A percentile compares a stretch with the other conserved stretches of the same genome.
phyloP scores from a whole-genome alignment of 441 rosid species.

The Kokia cookei region DNA sequence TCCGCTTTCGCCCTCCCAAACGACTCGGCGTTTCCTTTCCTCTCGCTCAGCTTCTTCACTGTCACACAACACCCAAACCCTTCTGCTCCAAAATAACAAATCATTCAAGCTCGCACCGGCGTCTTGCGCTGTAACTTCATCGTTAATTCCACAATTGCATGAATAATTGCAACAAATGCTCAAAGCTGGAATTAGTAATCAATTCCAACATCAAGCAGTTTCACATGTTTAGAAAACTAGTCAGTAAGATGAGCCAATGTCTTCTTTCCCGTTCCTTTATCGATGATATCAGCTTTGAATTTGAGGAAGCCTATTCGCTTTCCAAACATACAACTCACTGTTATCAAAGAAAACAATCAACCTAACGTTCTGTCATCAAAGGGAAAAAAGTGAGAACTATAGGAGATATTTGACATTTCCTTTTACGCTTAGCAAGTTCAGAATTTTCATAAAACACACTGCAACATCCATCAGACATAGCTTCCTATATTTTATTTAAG shows the following conservation, averaged over 20 bases:
- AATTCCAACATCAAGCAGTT: background rate
- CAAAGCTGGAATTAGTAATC: background rate
- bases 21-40: constrained; percentile 16
- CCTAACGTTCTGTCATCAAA: background rate
- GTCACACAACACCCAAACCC: constrained; percentile 1
- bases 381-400: too few relatives aligned
- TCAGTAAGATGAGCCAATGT: constrained; percentile 34
- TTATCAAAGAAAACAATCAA: constrained; percentile 9
- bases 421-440: background rate
- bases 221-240: background rate
- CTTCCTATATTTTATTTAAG: background rate
- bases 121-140: too few relatives aligned
- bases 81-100: constrained; percentile 26
- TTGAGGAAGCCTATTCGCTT: constrained; percentile 72
- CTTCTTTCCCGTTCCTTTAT: constrained; percentile 57
- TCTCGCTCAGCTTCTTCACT: constrained; percentile 9
- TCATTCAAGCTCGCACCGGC: too few relatives aligned
- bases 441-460: background rate
- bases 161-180: background rate
- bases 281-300: constrained; percentile 67
- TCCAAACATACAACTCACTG: constrained; percentile 94
- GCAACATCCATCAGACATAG: background rate
- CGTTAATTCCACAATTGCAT: background rate
- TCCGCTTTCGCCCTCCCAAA: constrained; percentile 24
- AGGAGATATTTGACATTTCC: too few relatives aligned